Conservation (phyloP, 1,139 yeast genomes). For the Kodamaea fungicola region DNA sequence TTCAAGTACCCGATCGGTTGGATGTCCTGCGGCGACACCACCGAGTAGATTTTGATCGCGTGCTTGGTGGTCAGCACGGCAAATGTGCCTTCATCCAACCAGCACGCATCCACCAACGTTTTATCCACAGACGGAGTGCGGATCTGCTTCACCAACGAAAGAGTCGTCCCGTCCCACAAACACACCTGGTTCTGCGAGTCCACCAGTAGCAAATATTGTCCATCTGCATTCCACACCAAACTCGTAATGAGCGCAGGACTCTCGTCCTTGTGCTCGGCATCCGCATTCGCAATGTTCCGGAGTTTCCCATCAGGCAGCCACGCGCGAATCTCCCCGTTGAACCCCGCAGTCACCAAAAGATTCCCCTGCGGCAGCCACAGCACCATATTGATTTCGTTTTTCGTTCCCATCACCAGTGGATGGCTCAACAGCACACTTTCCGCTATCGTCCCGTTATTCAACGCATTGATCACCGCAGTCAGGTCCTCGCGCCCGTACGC, state of each 20-base stretch:
- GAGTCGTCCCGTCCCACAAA: conserved; percentile 38
- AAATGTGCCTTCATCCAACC: conserved; percentile 71
- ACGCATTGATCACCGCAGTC: conserved; percentile 33
- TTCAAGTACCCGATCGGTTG: conserved; percentile 57
- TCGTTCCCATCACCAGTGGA: conserved; percentile 25
- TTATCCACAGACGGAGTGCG: conserved; percentile 10
- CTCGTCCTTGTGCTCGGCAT: conserved; percentile 9
- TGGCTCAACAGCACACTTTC: conserved; percentile 36
- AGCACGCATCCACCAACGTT: conserved; percentile 38
- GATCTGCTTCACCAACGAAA: conserved; percentile 30
- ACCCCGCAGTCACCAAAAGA: conserved; percentile 53
- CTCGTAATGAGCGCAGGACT: conserved; percentile 11
- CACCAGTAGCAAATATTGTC: conserved; percentile 32
- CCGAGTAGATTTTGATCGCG: conserved; percentile 56
- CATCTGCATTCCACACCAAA: conserved; percentile 35
- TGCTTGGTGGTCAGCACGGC: conserved; percentile 61
- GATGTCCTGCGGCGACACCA: conserved; percentile 23
- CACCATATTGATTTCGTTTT: conserved; percentile 39
- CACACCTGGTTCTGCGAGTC: conserved; percentile 32
- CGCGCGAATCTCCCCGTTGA: conserved; percentile 61
- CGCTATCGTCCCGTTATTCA: conserved; percentile 26
- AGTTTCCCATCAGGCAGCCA: conserved; percentile 69
- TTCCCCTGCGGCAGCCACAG: conserved; percentile 67
- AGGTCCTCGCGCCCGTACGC: conserved; percentile 38
- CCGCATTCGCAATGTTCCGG: conserved; percentile 45